phyloP scores from a whole-genome alignment of 1,284 basidiomycete species.

The Cutaneotrichosporon cutaneum region DNA sequence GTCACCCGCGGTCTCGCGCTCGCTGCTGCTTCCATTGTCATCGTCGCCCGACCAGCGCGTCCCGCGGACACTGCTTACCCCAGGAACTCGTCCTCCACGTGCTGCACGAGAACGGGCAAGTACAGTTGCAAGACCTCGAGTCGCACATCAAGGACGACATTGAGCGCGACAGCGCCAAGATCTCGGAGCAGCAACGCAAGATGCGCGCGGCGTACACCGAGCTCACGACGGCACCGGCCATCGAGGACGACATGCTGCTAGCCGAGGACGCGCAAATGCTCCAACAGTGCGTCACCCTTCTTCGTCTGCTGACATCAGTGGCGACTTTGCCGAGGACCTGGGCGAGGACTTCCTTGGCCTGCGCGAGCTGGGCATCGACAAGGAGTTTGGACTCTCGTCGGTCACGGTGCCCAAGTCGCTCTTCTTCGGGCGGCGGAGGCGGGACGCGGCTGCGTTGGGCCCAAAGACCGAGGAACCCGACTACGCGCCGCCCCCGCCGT shows the following conservation, averaged over 20 bases:
- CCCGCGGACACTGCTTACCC: neutral
- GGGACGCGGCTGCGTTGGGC: conserved; percentile 42
- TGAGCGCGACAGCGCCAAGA: conserved; percentile 71
- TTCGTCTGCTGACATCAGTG: conserved; percentile 55
- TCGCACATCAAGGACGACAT: conserved; percentile 87
- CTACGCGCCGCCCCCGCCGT: conserved; percentile 78
- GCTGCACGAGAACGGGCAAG: conserved; percentile 79
- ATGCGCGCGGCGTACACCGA: conserved; percentile 78
- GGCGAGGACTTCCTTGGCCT: conserved; percentile 94
- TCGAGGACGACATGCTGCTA: conserved; percentile 71
- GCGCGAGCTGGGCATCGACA: conserved; percentile 81
- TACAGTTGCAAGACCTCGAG: conserved; percentile 73
- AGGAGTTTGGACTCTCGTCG: conserved; percentile 76
- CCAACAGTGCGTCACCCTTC: conserved; percentile 61
- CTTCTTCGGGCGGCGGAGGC: conserved; percentile 64
- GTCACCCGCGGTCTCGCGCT: no score
- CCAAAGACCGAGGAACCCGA: conserved; percentile 62
- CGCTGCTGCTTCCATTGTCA: no score
- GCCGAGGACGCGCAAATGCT: conserved; percentile 71
- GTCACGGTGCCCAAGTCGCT: conserved; percentile 76
- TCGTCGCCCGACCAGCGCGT: no score
- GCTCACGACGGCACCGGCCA: conserved; percentile 57
- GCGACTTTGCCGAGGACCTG: conserved; percentile 80
- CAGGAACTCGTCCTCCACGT: conserved; percentile 90
- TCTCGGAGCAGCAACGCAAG: conserved; percentile 80